Evolutionary conservation across 2,329 filamentous ascomycete species (phyloP), one percentile per base, ranked within the genome.

Genomic region (Pseudogymnoascus pannorum): DNA sequence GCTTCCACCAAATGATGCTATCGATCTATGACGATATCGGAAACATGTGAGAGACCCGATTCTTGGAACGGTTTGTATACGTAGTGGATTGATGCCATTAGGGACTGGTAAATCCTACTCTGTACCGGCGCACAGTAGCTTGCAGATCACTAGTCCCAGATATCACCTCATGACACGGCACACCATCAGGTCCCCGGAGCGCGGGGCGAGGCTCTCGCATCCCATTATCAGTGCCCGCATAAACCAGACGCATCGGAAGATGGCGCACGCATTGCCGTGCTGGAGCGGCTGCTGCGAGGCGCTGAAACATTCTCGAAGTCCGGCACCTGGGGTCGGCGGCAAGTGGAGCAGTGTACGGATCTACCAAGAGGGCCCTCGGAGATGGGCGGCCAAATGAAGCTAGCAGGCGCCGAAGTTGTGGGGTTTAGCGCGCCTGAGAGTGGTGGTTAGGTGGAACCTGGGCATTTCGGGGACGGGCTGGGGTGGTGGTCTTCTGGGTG

Each of bases 271-370:
- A 54, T 54, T 54, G 48, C 48, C 48, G 48, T 54, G 24, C 26
- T 31, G n/a, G n/a, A 54, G 18, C 48, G 48, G 48, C 48, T 54
- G 24, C 26, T 54, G 26, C 48, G n/a, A 14, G 26, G 26, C 48
- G 48, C 26, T 54, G 48, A 54, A 54, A 54, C 48, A 54, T 54
- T 54, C 48, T 54, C 48, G 48, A 54, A 54, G 48, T 20, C 48
- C 48, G 48, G 48, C 48, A 54, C 26, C 26, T 54, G 48, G 48
- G 26, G 48, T 54, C 48, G 16, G 9, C 48, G 48, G 48, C 24
- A 54, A 54, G 48, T 54, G 48, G 48, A 54, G 48, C 48, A 31
- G n/a, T 12, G n/a, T 54, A 54, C 48, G 48, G 48, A 54, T 54
- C 26, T 11, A 54, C 24, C 16, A 31, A 54, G 48, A 54, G 48